Percentiles rank a stretch among this genome's conserved stretches.
Conservation (phyloP, 2,329 filamentous ascomycete genomes). For the Sclerotinia trifoliorum region DNA sequence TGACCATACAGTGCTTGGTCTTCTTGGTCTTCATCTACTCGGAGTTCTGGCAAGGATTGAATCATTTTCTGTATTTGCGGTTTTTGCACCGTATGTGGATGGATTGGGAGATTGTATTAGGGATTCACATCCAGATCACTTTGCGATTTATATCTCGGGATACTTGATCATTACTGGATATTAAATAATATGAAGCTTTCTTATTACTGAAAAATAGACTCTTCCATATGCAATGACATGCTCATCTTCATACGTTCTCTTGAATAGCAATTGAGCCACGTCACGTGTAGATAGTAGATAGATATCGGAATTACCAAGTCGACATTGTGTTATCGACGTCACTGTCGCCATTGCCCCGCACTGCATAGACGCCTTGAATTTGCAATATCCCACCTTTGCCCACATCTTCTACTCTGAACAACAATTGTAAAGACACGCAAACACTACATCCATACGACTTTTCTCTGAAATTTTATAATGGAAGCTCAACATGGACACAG, state of each 20-base stretch:
- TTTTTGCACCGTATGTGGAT: neutral
- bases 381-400: neutral
- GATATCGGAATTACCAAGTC: neutral
- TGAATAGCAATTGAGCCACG: neutral
- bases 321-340: slow-evolving; percentile 1
- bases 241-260: neutral
- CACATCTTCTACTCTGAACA: neutral
- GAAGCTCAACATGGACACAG: slow-evolving; percentile 47
- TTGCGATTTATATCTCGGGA: neutral
- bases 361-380: neutral
- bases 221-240: neutral
- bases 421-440: neutral
- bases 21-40: slow-evolving; percentile 1
- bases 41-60: slow-evolving; percentile 16
- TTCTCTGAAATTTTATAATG: neutral
- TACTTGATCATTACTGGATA: neutral
- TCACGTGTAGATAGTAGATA: slow-evolving; percentile 16
- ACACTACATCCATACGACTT: neutral
- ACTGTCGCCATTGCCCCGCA: slow-evolving; percentile 17
- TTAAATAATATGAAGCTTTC: neutral
- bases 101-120: neutral
- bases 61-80: slow-evolving; percentile 5
- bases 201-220: neutral
- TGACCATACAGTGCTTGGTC: neutral
- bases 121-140: slow-evolving; percentile 12